Conservation (phyloP, 1,284 basidiomycete species). For the Cryptococcus amylolentus region DNA sequence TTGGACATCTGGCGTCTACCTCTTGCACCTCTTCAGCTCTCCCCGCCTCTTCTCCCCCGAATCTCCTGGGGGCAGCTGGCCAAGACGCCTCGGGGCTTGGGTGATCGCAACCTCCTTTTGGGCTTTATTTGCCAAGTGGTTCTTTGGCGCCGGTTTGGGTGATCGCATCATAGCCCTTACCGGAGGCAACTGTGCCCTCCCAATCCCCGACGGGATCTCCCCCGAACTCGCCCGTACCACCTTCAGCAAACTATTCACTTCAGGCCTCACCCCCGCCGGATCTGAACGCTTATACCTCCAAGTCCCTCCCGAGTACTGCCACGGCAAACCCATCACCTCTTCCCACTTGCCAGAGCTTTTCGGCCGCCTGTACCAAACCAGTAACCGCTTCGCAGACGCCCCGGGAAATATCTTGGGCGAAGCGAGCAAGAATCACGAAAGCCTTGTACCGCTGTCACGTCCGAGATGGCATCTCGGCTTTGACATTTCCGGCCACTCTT, state of each 20-base stretch:
- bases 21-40: slow-evolving; percentile 47
- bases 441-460: slow-evolving; percentile 8
- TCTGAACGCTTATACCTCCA: slow-evolving; percentile 21
- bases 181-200: slow-evolving; percentile 75
- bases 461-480: slow-evolving; percentile 64
- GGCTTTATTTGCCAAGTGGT: slow-evolving; percentile 79
- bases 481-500: slow-evolving; percentile 91
- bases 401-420: not conserved
- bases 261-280: slow-evolving; percentile 1
- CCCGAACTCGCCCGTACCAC: slow-evolving; percentile 1
- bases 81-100: slow-evolving; percentile 58
- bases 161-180: slow-evolving; percentile 70
- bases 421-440: slow-evolving; percentile 14
- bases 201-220: slow-evolving; percentile 52
- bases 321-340: slow-evolving; percentile 56
- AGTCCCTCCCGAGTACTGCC: slow-evolving; percentile 56
- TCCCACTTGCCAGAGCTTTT: slow-evolving; percentile 66
- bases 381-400: slow-evolving; percentile 4
- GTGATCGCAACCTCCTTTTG: slow-evolving; percentile 65
- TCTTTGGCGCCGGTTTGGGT: slow-evolving; percentile 81
- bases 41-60: slow-evolving; percentile 5
- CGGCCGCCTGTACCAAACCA: slow-evolving; percentile 28
- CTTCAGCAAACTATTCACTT: slow-evolving; percentile 12
- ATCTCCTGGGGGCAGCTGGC: slow-evolving; percentile 40
- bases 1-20: slow-evolving; percentile 74